Evolutionary conservation across 257 asterid species (phyloP), one percentile per base, ranked within the genome.

Genomic region (Nicotiana otophora): DNA sequence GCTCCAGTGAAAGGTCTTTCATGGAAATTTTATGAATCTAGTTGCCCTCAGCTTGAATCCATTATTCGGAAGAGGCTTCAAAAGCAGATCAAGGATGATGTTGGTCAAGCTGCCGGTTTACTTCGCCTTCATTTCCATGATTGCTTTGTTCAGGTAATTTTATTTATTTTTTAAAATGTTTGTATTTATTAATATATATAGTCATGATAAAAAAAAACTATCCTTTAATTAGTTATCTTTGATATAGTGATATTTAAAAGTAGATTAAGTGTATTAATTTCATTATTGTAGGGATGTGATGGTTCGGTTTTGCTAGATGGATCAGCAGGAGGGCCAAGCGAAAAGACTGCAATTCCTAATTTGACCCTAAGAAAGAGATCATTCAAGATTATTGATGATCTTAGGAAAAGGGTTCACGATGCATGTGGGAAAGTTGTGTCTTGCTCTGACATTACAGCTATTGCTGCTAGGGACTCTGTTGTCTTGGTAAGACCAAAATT

Each of bases 41-140:
- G 88, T 2, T 91, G 97, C 63, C 96, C 96, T 15, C 83, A 78
- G 0, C 55, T 93, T 80, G 91, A 89, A 83, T 84, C 91, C 72
- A 85, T 87, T 68, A 84, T 90, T 0, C 84, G 92, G 74, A 82
- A 83, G 0, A 88, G 84, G 72, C 94, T 93, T 75, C 15, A 39
- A 77, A 81, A 57, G 16, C 93, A 83, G 48, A 87, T 93, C 80
- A 20, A 88, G 7, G 69, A 86, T 9, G 93, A 93, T 48, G 86
- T 92, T 16, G 91, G 89, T 74, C 93, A 88, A 84, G 97, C 96
- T 74, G 97, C 96, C 10, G 97, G 96, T 17, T 84, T 93, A 86
- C 97, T 93, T 83, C 92, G 94, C 0, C 93, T 93, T 85, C 93
- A 90, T 85, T 93, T 91, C 83, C 96, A 93, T 14, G 96, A 93